Base-by-base conservation (phyloP, 2,329 filamentous ascomycete genomes). In the Aschersonia sp. region DNA sequence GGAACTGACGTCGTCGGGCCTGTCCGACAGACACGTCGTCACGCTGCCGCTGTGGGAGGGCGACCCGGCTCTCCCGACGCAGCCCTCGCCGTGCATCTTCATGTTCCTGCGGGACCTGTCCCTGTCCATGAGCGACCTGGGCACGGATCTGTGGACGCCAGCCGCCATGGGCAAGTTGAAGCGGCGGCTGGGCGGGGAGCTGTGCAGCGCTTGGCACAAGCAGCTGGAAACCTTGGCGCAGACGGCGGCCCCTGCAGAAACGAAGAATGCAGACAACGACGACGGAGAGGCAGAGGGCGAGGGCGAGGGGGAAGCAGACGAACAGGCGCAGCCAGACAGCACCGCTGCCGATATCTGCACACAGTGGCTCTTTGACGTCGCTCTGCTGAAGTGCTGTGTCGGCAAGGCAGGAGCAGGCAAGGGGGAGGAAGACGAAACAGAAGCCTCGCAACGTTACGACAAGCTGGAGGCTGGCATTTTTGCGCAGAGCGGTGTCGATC, bases 31-130 rank as follows among this genome's bases (percentile, higher is more conserved):
- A 47, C 65, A 58, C 31, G 72, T 85, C 1, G 71, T 73, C 2
- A 80, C 82, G 6, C 73, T 80, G 46, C 72, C 76, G 0, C 68
- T 95, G 0, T 95, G 89, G 89, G 87, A 94, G 59, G 85, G 85
- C 1, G 70, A 77, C 39, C 84, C 85, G 0, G 70, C 78, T 30
- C 61, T 95, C 41, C 90, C 90, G 0, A 72, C 79, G 5, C 86
- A 92, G 56, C 87, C 87, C 1, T 90, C 87, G 0, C 81, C 86
- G 0, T 72, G 73, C 22, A 69, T 79, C 0, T 94, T 94, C 58
- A 76, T 74, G 50, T 81, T 94, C 47, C 58, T 95, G 45, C 77
- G 79, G 30, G 71, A 71, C 43, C 59, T 94, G 31, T 76, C 77
- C 5, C 66, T 68, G 44, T 69, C 73, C 5, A 94, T 95, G 87